Percentiles rank a stretch among this genome's conserved stretches.
These are phyloP conservation scores for Stemphylium lycopersici DNA, from an alignment of 2,329 filamentous ascomycete genomes.

Conservation along the genomic window DNA sequence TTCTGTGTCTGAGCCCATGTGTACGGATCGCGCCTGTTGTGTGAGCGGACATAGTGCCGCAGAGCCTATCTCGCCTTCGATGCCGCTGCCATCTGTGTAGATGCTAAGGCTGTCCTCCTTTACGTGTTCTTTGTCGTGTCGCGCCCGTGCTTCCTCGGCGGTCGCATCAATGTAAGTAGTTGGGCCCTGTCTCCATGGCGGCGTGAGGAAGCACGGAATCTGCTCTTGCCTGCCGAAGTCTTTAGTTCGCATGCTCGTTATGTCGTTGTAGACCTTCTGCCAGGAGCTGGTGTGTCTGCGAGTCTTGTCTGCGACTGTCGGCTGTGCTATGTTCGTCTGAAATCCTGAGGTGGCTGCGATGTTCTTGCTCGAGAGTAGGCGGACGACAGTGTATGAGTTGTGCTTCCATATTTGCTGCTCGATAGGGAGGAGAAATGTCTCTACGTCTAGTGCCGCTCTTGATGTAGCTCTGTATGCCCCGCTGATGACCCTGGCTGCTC, in stretches of 20 bases:
- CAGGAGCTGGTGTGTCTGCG: slow-evolving; percentile 10
- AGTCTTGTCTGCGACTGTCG: slow-evolving; percentile 3
- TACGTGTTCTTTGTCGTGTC: slow-evolving; percentile 19
- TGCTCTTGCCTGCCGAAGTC: slow-evolving; percentile 14
- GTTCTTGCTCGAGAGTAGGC: slow-evolving; percentile 11
- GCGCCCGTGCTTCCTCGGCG: slow-evolving; percentile 12
- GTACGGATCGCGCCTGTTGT: slow-evolving; percentile 16
- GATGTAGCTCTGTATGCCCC: slow-evolving; percentile 31
- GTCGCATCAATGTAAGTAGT: slow-evolving; percentile 19
- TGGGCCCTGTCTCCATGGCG: slow-evolving; percentile 14
- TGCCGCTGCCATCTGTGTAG: slow-evolving; percentile 29
- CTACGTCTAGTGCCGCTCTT: slow-evolving; percentile 21
- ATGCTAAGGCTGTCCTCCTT: slow-evolving; percentile 22
- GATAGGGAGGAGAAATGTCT: slow-evolving; percentile 14
- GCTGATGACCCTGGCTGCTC: slow-evolving; percentile 27
- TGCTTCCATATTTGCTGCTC: slow-evolving; percentile 24
- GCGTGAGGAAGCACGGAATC: slow-evolving; percentile 21
- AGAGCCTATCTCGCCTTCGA: slow-evolving; percentile 20
- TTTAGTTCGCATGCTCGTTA: slow-evolving; percentile 10
- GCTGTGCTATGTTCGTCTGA: slow-evolving; percentile 2
- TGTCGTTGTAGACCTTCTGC: slow-evolving; percentile 18
- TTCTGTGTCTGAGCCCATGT: slow-evolving; percentile 15
- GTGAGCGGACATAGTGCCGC: slow-evolving; percentile 22
- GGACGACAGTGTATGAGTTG: slow-evolving; percentile 19
- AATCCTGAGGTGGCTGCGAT: slow-evolving; percentile 16